Evolutionary conservation across 768 basidiomycete genomes (phyloP), one percentile per base, ranked within the genome.

Genomic region (Cytidiella melzeri): DNA sequence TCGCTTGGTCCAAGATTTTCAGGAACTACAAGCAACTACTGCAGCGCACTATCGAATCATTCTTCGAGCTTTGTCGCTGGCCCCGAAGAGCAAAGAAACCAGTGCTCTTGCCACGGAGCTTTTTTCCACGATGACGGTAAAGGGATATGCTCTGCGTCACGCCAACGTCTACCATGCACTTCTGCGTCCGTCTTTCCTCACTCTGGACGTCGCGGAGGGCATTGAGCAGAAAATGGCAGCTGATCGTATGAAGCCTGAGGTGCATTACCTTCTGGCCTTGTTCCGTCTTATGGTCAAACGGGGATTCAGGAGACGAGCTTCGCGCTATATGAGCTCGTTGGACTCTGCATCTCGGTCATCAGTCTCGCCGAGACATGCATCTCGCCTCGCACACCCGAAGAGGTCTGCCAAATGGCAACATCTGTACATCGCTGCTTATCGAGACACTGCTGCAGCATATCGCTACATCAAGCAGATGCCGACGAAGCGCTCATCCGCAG

Each of bases 11-110:
- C 15, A 25, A n/a, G 12, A 15, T 10, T 49, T 50, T 24, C 20
- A 41, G 4, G 20, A 30, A 7, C 27, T 23, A 3, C 37, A 18
- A 5, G 6, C 13, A 7, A 19, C 41, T 13, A 43, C 52, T 4
- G 34, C 25, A 10, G 42, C 23, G 9, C 51, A 60, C 26, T 60
- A 53, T 48, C 60, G 60, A 21, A 45, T 49, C 12, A 42, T 61
- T 5, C 41, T 61, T 13, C 54, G 47, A n/a, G 48, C 54, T 2
- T 21, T 61, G 13, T 26, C 55, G 2, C 27, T 24, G 4, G 38
- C 47, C 36, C 37, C 52, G 2, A 25, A 39, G 9, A 43, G 45
- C 15, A 27, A 43, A 19, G 50, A 43, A 20, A 48, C 52, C 25
- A 54, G 48, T 19, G 41, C 23, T 5, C 43, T 57, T 26, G 27